Conservation (phyloP, 176 grass and related monocot genomes). For the Carex pumila region DNA sequence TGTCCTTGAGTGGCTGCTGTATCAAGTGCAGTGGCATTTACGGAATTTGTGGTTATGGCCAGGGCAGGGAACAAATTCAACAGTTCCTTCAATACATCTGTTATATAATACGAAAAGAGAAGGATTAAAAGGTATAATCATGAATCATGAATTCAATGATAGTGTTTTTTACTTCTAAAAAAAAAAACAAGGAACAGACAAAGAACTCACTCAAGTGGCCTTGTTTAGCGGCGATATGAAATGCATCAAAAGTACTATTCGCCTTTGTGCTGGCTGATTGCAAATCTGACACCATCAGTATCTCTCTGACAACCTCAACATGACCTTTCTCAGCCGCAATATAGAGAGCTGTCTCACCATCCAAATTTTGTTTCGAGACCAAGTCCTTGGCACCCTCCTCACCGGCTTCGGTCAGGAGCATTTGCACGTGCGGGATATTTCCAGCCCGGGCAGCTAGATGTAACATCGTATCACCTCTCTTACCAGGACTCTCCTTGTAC, state of each 20-base stretch:
- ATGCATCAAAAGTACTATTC: conserved; percentile 63
- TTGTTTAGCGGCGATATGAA: conserved; percentile 87
- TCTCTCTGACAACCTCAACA: conserved; percentile 62
- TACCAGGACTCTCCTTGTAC: conserved; percentile 71
- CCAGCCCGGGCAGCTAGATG: conserved; percentile 83
- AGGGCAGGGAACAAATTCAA: conserved; percentile 61
- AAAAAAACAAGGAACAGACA: neutral
- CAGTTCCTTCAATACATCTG: conserved; percentile 79
- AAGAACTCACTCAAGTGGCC: conserved; percentile 75
- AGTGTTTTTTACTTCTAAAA: neutral
- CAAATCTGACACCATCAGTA: conserved; percentile 57
- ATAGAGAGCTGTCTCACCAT: conserved; percentile 79
- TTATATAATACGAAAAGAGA: conserved; percentile 17
- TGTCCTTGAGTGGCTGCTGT: conserved; percentile 86
- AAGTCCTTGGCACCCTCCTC: conserved; percentile 41
- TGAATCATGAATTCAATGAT: neutral
- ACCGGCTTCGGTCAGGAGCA: conserved; percentile 47
- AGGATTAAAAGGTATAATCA: neutral
- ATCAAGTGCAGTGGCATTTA: conserved; percentile 92
- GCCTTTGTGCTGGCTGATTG: conserved; percentile 71
- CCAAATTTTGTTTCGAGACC: conserved; percentile 50
- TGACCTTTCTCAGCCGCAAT: conserved; percentile 74
- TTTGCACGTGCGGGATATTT: conserved; percentile 46
- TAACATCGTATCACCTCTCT: conserved; percentile 59
- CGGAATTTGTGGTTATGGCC: conserved; percentile 87